phyloP scores from a whole-genome alignment of 768 basidiomycete genomes.

The Lentinula sp. region DNA sequence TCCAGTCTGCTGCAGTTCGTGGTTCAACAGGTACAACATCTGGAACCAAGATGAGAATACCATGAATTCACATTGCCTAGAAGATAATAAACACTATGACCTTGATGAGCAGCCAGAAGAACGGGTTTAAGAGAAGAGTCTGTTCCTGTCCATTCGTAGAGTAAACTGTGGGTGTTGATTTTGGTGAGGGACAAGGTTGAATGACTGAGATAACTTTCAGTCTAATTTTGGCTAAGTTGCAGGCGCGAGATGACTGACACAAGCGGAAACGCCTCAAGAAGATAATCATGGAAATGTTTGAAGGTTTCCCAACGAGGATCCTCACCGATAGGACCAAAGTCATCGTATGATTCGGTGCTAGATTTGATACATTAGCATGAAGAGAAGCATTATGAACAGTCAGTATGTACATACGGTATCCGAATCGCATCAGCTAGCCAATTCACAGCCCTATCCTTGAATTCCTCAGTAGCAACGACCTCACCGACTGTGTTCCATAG shows the following conservation, averaged over 20 bases:
- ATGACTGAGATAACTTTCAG: background rate
- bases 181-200: slow-evolving; percentile 14
- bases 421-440: slow-evolving; percentile 28
- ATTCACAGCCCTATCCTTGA: slow-evolving; percentile 21
- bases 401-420: slow-evolving; percentile 18
- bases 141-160: slow-evolving; percentile 53
- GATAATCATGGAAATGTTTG: slow-evolving; percentile 9
- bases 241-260: slow-evolving; percentile 7
- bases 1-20: slow-evolving; percentile 38
- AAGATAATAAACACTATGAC: slow-evolving; percentile 11
- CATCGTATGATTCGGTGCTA: slow-evolving; percentile 24
- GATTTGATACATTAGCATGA: background rate
- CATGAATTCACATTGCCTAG: background rate
- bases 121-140: slow-evolving; percentile 44
- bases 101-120: slow-evolving; percentile 47
- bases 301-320: slow-evolving; percentile 19
- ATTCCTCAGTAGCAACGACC: slow-evolving; percentile 15
- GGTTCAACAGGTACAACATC: slow-evolving; percentile 53
- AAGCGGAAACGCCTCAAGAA: slow-evolving; percentile 7
- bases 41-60: slow-evolving; percentile 9
- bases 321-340: slow-evolving; percentile 18
- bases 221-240: background rate
- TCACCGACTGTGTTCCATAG: slow-evolving; percentile 1
- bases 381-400: background rate
- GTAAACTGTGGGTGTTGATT: slow-evolving; percentile 52